Percentiles rank a stretch among this genome's conserved stretches.
Evolutionary conservation across 768 basidiomycete species (phyloP).

Genomic region (Tricholoma furcatifolium): DNA sequence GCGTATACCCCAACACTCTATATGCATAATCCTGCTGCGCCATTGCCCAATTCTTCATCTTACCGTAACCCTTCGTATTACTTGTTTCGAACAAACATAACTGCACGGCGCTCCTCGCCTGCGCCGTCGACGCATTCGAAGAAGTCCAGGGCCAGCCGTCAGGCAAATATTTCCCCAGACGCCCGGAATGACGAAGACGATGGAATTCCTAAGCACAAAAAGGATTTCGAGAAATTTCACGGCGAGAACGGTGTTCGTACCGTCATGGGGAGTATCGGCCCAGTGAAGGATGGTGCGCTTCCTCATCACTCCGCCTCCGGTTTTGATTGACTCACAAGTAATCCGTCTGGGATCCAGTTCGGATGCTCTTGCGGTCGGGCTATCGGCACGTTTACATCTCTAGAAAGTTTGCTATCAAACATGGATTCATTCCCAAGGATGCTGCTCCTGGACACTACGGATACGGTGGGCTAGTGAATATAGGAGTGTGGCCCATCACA

Average conservation of each 20-base stretch:
- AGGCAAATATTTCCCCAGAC: conserved; percentile 18
- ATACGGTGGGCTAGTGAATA: conserved; percentile 85
- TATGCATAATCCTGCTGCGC: conserved; percentile 57
- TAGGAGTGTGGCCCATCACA: conserved; percentile 88
- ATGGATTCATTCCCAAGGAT: conserved; percentile 86
- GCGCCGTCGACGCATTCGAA: conserved; percentile 38
- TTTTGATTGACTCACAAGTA: background rate
- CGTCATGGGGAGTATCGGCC: conserved; percentile 86
- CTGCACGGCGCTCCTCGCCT: conserved; percentile 27
- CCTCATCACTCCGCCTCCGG: background rate
- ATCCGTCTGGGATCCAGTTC: conserved; percentile 47
- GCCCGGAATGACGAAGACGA: conserved; percentile 37
- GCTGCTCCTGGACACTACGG: conserved; percentile 90
- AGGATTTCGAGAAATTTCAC: conserved; percentile 84
- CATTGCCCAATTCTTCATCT: conserved; percentile 58
- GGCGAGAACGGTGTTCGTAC: conserved; percentile 92
- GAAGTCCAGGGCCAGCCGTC: conserved; percentile 38
- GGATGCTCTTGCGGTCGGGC: conserved; percentile 91
- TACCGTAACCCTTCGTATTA: conserved; percentile 76
- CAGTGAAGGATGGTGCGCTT: conserved; percentile 76
- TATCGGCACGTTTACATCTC: conserved; percentile 96
- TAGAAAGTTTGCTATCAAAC: conserved; percentile 83
- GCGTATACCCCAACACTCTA: conserved; percentile 52
- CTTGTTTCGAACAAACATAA: conserved; percentile 44
- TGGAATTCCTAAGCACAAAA: conserved; percentile 62